Evolutionary conservation across 2,329 filamentous ascomycete genomes (phyloP).

Genomic region (Dactylellina leptospora): DNA sequence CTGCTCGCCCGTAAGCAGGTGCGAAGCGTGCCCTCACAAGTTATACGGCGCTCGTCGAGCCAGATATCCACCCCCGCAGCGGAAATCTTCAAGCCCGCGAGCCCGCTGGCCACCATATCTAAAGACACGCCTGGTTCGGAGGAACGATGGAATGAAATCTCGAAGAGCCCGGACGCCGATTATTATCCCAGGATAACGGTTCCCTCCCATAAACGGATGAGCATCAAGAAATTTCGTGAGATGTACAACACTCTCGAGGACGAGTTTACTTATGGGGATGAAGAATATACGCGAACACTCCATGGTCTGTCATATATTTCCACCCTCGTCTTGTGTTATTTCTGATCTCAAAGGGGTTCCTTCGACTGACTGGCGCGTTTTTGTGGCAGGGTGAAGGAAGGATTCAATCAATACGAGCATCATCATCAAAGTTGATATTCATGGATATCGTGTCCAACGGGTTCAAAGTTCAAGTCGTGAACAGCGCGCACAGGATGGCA

Average conservation of each 20-base stretch:
- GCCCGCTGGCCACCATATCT: slow-evolving; percentile 22
- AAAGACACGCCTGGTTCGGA: slow-evolving; percentile 50
- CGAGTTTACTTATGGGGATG: slow-evolving; percentile 56
- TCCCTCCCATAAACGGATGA: slow-evolving; percentile 59
- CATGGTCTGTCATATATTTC: slow-evolving; percentile 40
- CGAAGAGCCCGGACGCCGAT: slow-evolving; percentile 64
- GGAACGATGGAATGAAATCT: slow-evolving; percentile 66
- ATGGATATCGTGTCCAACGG: slow-evolving; percentile 80
- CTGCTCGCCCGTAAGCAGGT: not conserved
- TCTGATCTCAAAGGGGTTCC: not conserved
- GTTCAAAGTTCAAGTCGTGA: slow-evolving; percentile 77
- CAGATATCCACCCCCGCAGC: slow-evolving; percentile 7
- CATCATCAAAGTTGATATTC: slow-evolving; percentile 83
- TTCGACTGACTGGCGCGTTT: slow-evolving; percentile 52
- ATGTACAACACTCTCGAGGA: slow-evolving; percentile 60
- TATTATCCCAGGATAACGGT: slow-evolving; percentile 67
- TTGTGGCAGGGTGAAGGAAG: slow-evolving; percentile 68
- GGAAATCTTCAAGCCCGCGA: slow-evolving; percentile 14
- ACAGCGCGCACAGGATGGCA: slow-evolving; percentile 70
- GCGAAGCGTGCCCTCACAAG: not conserved
- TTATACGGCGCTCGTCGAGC: slow-evolving; percentile 11
- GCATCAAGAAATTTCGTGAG: slow-evolving; percentile 55
- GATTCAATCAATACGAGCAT: slow-evolving; percentile 74
- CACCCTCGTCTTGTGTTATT: not conserved
- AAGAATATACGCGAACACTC: slow-evolving; percentile 55